Evolutionary conservation across 306 rosid species (phyloP).

Genomic region (Prinsepia uniflora): DNA sequence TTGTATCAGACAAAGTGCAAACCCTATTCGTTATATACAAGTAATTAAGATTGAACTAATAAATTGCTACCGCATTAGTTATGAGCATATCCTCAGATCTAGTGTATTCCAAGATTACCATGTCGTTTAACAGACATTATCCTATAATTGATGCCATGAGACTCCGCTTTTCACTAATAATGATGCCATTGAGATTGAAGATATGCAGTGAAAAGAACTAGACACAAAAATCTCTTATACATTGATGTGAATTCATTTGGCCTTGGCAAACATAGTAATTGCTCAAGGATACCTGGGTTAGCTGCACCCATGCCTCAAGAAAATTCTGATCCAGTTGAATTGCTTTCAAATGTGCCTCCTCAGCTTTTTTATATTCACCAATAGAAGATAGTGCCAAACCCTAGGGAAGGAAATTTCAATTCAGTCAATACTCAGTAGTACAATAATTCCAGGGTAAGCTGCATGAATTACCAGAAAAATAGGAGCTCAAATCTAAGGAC

Average conservation of each 20-base stretch:
- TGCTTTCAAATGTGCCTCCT: constrained; percentile 79
- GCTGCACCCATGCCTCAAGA: constrained; percentile 85
- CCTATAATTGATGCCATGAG: neutral
- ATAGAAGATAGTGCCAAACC: constrained; percentile 79
- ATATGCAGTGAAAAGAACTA: constrained; percentile 1
- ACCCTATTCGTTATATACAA: neutral
- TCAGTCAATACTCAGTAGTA: constrained; percentile 21
- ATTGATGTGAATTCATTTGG: neutral
- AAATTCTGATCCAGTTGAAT: constrained; percentile 67
- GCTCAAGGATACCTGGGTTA: constrained; percentile 59
- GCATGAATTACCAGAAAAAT: constrained; percentile 21
- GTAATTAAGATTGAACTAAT: neutral
- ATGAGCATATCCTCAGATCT: constrained; percentile 1
- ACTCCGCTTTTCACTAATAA: constrained; percentile 1
- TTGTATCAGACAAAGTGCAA: neutral
- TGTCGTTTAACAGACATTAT: neutral
- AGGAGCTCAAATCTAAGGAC: constrained; percentile 25
- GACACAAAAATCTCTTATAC: neutral
- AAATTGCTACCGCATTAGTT: neutral
- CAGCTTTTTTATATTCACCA: constrained; percentile 73
- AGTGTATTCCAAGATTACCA: neutral
- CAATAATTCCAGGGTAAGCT: constrained; percentile 14
- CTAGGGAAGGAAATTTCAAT: constrained; percentile 35
- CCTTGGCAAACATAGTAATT: constrained; percentile 19
- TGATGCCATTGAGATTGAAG: constrained; percentile 6